Evolutionary conservation across 257 asterid genomes (phyloP), one percentile per base, ranked within the genome.

Genomic region (Solanum etuberosum): DNA sequence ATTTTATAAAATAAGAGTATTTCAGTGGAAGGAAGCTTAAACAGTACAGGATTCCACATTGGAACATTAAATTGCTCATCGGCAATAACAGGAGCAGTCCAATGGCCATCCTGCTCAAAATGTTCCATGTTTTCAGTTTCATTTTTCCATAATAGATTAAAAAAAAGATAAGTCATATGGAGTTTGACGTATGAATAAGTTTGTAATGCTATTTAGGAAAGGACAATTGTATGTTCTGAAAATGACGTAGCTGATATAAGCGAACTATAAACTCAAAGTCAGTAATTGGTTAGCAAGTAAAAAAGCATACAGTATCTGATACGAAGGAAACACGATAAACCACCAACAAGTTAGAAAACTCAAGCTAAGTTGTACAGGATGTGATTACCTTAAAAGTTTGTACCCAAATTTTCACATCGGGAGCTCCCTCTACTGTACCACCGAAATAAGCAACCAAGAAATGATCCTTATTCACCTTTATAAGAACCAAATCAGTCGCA

Each of bases 21-120:
- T 89, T 93, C 96, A 21, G 89, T 91, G 71, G 95, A 92, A 87
- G 96, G 94, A 88, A 95, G 92, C 91, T 92, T 95, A 88, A 91
- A 95, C 6, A 96, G 90, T 89, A 92, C 98, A 16, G 99, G 99
- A 81, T 97, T 96, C 99, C 99, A 96, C 99, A 97, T 93, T 72
- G 98, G 91, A 87, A 97, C 98, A 65, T 89, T 80, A 32, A 78
- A 87, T 91, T 97, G 91, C 88, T 96, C 95, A 84, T 97, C 99
- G 7, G 94, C 97, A 89, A 95, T 92, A 61, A 88, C n/a, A 63
- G 99, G 99, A 84, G 95, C 65, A 48, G 87, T 90, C 99, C 99
- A 97, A 84, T 67, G 65, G 83, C 98, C 96, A 88, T 93, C 96
- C 98, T 96, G 95, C 80, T 37, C 80, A 89, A 85, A 68, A 23